Evolutionary conservation across 1,284 basidiomycete genomes (phyloP), one percentile per base, ranked within the genome.

Genomic region (Ganoderma resinaceum): DNA sequence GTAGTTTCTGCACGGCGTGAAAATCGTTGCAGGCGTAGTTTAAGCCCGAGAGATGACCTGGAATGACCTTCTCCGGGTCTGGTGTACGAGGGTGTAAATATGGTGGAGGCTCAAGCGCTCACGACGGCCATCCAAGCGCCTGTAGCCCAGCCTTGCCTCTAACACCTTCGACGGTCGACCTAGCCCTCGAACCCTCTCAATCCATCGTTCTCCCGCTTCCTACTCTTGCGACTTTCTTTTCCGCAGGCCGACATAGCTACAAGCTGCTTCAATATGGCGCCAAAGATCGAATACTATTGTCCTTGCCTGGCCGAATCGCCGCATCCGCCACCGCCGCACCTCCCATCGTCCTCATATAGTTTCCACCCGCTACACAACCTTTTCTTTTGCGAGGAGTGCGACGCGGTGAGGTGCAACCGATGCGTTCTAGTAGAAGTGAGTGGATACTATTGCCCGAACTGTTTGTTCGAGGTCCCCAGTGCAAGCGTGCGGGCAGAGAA

Each of bases 351-450:
- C 0, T 86, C 89, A 0, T 85, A 88, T 74, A 90, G 87, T 73
- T 95, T 96, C 78, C 94, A 97, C 75, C 88, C 92, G 2, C 87
- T 99, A 11, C 88, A 94, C 72, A 87, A 88, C 26, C 90, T 99
- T 20, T 98, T 96, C 82, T 99, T 99, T 80, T 99, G 98, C 81
- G 97, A 98, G 80, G 97, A 99, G 85, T 99, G 98, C 81, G 96
- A 99, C 79, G 91, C 93, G 1, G 89, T 99, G 53, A 85, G 96
- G 65, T 99, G 98, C 78, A 93, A 97, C 77, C 88, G 91, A 73
- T 99, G 98, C 76, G 94, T 98, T 9, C 89, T 91, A 5, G 84
- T 95, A 63, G 98, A 99, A 86, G 92, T 99, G 77, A 95, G 95
- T 77, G 95, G 94, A 64, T 99, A 98, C 81, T 99, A 95, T 79